Conservation (phyloP, 2,329 filamentous ascomycete species). For the Plectosphaerella plurivora region DNA sequence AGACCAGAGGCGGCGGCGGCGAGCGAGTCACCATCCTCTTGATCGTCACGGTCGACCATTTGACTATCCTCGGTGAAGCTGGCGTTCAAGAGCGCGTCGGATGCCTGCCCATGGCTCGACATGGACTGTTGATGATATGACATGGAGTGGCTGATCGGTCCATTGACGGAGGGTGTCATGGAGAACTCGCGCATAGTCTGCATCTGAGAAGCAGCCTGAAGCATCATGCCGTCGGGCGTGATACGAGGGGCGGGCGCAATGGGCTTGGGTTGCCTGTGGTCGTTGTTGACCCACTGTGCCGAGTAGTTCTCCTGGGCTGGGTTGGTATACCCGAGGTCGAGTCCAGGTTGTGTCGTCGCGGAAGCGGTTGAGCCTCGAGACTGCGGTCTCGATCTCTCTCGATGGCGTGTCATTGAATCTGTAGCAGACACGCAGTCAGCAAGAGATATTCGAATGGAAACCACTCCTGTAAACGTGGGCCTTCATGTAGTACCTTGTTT, state of each 20-base stretch:
- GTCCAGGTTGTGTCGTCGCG: constrained; percentile 44
- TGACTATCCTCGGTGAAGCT: constrained; percentile 59
- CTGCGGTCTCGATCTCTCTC: constrained; percentile 40
- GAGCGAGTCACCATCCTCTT: constrained; percentile 52
- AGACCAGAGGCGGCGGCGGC: constrained; percentile 33
- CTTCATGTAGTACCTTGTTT: constrained; percentile 9
- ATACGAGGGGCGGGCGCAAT: constrained; percentile 40
- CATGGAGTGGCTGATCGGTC: constrained; percentile 15
- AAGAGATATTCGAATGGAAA: background rate
- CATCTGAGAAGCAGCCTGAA: constrained; percentile 50
- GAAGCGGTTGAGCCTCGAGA: constrained; percentile 55
- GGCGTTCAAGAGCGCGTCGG: constrained; percentile 47
- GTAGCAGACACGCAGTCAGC: constrained; percentile 3
- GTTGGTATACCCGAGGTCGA: constrained; percentile 44
- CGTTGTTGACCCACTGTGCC: constrained; percentile 45
- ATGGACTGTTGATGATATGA: constrained; percentile 30
- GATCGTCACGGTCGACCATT: constrained; percentile 56
- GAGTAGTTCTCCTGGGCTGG: constrained; percentile 36
- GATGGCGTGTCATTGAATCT: constrained; percentile 31
- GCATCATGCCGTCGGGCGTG: constrained; percentile 55
- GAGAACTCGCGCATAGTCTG: constrained; percentile 43
- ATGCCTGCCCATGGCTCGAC: constrained; percentile 46
- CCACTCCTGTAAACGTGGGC: too few species aligned
- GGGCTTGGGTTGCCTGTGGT: constrained; percentile 37
- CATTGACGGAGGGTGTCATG: constrained; percentile 42